These are phyloP conservation scores for Panicum hallii DNA, from an alignment of 202 grass and related monocot genomes.

Conservation along the genomic window DNA sequence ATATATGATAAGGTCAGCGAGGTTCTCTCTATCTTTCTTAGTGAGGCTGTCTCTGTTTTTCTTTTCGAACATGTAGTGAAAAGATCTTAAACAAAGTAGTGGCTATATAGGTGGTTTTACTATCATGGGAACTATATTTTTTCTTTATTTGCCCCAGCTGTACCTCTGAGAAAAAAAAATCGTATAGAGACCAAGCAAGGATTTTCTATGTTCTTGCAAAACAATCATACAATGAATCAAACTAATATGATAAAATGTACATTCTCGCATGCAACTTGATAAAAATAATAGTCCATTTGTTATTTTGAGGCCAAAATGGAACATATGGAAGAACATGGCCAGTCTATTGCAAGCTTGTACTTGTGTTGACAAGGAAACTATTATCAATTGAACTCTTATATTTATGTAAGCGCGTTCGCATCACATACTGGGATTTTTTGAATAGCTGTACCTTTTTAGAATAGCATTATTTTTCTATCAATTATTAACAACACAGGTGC, in stretches of 20 bases:
- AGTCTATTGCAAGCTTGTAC: slow-evolving; percentile 35
- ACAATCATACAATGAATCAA: neutral
- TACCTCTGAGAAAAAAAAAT: neutral
- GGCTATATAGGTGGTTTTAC: neutral
- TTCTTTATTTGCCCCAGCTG: neutral
- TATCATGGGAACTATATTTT: neutral
- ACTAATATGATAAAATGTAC: neutral
- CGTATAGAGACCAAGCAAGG: neutral
- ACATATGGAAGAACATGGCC: slow-evolving; percentile 28
- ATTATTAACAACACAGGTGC: neutral
- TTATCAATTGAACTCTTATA: neutral
- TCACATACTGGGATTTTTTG: neutral
- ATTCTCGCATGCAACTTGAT: slow-evolving; percentile 14
- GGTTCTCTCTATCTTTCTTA: neutral
- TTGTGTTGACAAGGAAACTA: slow-evolving; percentile 23
- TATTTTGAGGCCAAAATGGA: slow-evolving; percentile 11
- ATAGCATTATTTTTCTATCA: neutral
- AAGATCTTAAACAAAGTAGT: neutral
- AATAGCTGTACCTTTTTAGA: neutral
- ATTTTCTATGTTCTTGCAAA: neutral
- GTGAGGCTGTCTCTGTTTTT: neutral
- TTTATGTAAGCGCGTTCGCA: neutral
- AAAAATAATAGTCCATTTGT: neutral
- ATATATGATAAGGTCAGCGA: neutral
- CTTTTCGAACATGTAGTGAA: neutral